phyloP scores from a whole-genome alignment of 1,284 basidiomycete species.

The Tremellales sp. region DNA sequence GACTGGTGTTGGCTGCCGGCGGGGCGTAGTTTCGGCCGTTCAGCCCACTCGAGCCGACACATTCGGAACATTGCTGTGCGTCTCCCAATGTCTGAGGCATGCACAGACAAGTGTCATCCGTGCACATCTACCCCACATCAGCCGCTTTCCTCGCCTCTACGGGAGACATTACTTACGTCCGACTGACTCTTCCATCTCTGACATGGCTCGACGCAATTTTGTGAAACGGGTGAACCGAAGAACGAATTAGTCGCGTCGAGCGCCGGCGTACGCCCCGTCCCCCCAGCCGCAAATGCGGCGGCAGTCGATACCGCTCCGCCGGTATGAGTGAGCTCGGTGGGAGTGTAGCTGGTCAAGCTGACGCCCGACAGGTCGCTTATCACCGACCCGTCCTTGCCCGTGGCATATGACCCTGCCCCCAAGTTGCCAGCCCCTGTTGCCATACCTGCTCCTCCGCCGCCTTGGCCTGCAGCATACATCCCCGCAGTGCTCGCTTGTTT shows the following conservation, averaged over 20 bases:
- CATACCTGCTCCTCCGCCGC: no score
- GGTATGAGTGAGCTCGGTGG: no score
- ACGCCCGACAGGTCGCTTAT: no score
- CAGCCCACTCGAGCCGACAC: conserved; percentile 8
- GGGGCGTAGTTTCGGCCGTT: no score
- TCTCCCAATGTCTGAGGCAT: conserved; percentile 9
- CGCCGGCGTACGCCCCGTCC: background rate
- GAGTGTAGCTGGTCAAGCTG: no score
- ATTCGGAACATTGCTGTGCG: conserved; percentile 16
- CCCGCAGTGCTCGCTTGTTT: no score
- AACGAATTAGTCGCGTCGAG: conserved; percentile 7
- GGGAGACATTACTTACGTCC: conserved; percentile 9
- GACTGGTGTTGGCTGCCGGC: conserved; percentile 6
- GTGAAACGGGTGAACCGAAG: conserved; percentile 7
- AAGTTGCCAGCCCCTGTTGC: no score
- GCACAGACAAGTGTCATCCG: conserved; percentile 22
- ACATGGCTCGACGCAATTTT: conserved; percentile 9
- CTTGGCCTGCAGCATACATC: no score
- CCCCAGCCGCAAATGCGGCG: no score
- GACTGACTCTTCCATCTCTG: conserved; percentile 7
- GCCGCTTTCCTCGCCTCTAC: background rate
- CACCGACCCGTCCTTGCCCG: no score
- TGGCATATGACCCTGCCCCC: no score
- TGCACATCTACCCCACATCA: conserved; percentile 13
- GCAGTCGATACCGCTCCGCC: no score